A percentile compares a stretch with the other conserved stretches of the same genome.
Conservation (phyloP, 352 stramenopile species). For the Aphanomyces invadans region DNA sequence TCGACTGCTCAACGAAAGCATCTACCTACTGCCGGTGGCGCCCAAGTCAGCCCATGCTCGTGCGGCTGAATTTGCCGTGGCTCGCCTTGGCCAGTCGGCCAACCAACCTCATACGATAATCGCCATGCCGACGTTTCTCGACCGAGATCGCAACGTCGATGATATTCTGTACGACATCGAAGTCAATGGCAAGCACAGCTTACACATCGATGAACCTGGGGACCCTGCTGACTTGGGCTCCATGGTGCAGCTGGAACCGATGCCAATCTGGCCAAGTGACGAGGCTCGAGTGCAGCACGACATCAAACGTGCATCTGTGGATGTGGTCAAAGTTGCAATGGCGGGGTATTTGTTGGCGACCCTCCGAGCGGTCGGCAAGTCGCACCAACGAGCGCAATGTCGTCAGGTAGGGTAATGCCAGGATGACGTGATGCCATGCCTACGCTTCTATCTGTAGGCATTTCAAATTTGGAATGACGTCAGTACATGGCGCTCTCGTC, state of each 20-base stretch:
- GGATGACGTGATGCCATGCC: background rate
- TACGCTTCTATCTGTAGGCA: background rate
- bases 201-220: too few relatives aligned
- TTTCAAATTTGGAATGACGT: background rate
- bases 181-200: too few relatives aligned
- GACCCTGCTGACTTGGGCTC: too few relatives aligned
- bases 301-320: too few relatives aligned
- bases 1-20: constrained; percentile 17
- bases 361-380: background rate
- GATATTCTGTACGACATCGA: too few relatives aligned
- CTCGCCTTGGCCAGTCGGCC: background rate
- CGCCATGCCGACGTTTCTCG: too few relatives aligned
- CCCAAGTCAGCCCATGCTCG: constrained; percentile 7
- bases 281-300: too few relatives aligned
- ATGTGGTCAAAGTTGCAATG: background rate
- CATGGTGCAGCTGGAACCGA: too few relatives aligned
- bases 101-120: background rate
- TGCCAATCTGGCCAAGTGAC: too few relatives aligned
- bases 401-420: background rate
- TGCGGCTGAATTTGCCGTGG: constrained; percentile 13
- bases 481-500: background rate
- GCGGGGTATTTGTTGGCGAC: background rate
- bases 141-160: too few relatives aligned
- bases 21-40: constrained; percentile 14
- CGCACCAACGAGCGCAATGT: background rate